Percentiles rank a stretch among this genome's conserved stretches.
Evolutionary conservation across 1,139 yeast genomes (phyloP).

Genomic region (Candida smagusa): DNA sequence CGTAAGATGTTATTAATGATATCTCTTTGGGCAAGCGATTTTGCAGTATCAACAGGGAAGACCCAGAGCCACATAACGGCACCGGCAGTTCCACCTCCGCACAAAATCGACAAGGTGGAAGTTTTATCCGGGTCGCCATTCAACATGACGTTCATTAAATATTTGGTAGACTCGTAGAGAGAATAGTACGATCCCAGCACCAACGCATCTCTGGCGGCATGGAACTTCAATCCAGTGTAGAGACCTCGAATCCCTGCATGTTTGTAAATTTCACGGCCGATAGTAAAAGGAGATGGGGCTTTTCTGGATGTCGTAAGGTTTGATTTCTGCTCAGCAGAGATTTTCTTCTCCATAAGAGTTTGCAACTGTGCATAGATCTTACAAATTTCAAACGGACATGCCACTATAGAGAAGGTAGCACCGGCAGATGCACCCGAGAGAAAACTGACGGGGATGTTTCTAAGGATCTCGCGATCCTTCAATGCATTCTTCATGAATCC

Average conservation of each 20-base stretch:
- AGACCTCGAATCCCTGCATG: constrained; percentile 62
- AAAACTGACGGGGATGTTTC: constrained; percentile 65
- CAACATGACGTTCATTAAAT: constrained; percentile 35
- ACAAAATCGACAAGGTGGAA: constrained; percentile 34
- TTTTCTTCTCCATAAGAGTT: constrained; percentile 29
- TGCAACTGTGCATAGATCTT: constrained; percentile 77
- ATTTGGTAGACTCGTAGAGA: constrained; percentile 68
- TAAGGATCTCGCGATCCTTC: constrained; percentile 25
- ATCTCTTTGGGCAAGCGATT: constrained; percentile 72
- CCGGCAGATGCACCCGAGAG: constrained; percentile 69
- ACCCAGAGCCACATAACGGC: constrained; percentile 68
- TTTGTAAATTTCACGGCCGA: constrained; percentile 50
- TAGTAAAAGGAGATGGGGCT: constrained; percentile 24
- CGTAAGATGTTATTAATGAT: constrained; percentile 64
- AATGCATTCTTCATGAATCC: neutral
- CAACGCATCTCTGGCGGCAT: constrained; percentile 62
- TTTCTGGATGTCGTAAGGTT: neutral
- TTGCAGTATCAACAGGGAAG: constrained; percentile 79
- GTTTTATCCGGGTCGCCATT: constrained; percentile 26
- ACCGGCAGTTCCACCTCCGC: constrained; percentile 84
- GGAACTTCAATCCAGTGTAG: constrained; percentile 72
- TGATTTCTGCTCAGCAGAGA: neutral
- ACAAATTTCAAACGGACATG: constrained; percentile 85
- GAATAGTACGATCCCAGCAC: constrained; percentile 76
- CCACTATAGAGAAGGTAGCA: constrained; percentile 58